Base-by-base conservation (phyloP, 495 filamentous ascomycete species). In the Aspergillus steynii region DNA sequence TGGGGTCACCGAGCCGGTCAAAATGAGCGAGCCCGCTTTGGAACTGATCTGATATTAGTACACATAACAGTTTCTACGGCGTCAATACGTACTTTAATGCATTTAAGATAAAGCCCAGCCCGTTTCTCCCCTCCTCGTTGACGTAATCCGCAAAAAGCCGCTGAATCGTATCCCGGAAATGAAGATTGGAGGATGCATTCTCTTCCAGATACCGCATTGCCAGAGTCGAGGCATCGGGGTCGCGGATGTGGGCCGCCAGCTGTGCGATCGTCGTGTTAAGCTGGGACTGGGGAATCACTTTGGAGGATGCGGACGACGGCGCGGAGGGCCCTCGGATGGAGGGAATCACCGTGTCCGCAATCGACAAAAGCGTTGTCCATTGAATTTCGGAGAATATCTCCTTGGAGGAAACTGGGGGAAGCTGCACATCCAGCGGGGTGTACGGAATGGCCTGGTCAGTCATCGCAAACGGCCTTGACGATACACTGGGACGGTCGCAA, bases 1-100 rank as follows among this genome's bases (percentile, higher is more conserved):
- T 0, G 84, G 83, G 1, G 80, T 87, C 32, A 77, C 76, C 27
- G 85, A 85, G 27, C 89, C 88, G 0, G 90, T 92, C 25, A 88
- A 71, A 15, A 90, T 70, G 15, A 91, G 69, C 37, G 86, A 91
- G 8, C 89, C 90, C 0, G 85, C 74, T n/a, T 81, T 81, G 31
- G 89, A 89, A 61, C 89, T 93, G 68, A 5, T 20, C 1, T 62
- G 2, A 8, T 55, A 52, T 63, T 55, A 66, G 60, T 54, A 25
- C 32, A 29, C 15, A 61, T 15, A 27, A n/a, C 1, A 15, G 47
- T 52, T 14, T 53, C 25, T 46, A 3, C 37, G 5, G 12, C 27
- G 3, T 48, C 1, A 53, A 52, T 58, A 64, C 81, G 59, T 80
- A 86, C 84, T 85, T 82, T 31, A 87, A 68, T 0, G 81, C 74